phyloP scores from a whole-genome alignment of 257 asterid genomes.

The Leptodermis oblonga region DNA sequence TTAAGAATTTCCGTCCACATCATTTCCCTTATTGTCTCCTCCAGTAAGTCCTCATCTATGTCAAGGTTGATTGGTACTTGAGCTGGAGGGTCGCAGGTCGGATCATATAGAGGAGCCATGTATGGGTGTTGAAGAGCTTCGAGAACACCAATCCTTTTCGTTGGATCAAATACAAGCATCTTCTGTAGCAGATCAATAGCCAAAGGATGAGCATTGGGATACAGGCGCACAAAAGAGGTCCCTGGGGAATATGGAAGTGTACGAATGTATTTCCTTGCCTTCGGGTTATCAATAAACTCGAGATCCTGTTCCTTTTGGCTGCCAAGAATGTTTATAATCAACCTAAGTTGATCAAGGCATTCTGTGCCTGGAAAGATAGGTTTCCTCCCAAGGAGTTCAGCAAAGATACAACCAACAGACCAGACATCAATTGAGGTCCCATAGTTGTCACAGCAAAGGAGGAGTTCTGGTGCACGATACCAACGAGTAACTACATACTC shows the following conservation, averaged over 20 bases:
- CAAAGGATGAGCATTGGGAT: slow-evolving; percentile 22
- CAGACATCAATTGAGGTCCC: slow-evolving; percentile 28
- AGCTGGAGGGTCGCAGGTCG: slow-evolving; percentile 25
- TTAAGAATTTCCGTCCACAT: slow-evolving; percentile 24
- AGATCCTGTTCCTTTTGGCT: slow-evolving; percentile 24
- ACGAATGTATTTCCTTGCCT: slow-evolving; percentile 25
- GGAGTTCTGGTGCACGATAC: slow-evolving; percentile 30
- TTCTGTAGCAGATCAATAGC: slow-evolving; percentile 28
- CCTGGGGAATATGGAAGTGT: slow-evolving; percentile 26
- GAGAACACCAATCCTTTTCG: slow-evolving; percentile 26
- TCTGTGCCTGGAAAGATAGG: slow-evolving; percentile 26
- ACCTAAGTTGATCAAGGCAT: slow-evolving; percentile 27
- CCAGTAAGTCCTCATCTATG: slow-evolving; percentile 27
- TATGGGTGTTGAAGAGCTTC: slow-evolving; percentile 28
- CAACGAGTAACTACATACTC: slow-evolving; percentile 30
- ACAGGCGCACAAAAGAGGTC: slow-evolving; percentile 21
- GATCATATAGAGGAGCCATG: slow-evolving; percentile 25
- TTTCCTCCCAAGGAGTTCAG: slow-evolving; percentile 29
- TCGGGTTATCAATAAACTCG: slow-evolving; percentile 24
- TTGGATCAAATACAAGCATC: slow-evolving; percentile 29
- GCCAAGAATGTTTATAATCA: slow-evolving; percentile 27
- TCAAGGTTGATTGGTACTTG: slow-evolving; percentile 27
- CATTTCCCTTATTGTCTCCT: slow-evolving; percentile 28
- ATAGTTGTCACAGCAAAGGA: slow-evolving; percentile 27
- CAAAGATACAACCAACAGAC: slow-evolving; percentile 30